Base-by-base conservation (phyloP, 1,284 basidiomycete species). In the Grifola frondosa region DNA sequence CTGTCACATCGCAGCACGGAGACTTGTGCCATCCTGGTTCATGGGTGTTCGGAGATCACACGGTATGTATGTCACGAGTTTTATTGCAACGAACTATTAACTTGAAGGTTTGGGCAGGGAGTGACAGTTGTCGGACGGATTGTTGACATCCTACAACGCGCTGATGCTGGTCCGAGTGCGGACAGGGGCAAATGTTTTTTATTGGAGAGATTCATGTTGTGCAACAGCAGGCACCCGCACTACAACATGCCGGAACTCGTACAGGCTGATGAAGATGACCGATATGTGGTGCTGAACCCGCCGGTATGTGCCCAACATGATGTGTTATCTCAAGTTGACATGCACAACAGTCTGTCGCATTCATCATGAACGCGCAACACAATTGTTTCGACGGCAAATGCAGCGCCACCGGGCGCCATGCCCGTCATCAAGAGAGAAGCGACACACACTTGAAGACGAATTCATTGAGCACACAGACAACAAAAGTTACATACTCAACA, bases 331-430 rank as follows among this genome's bases (percentile, higher is more conserved):
- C 16, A n/a, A 28, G 16, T 26, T 30, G n/a, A 31, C 9, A 9
- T 13, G 32, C 30, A 17, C 17, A 6, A 17, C 39, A 56, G 53
- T 24, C 42, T 33, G 26, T 56, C 16, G 24, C 36, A 17, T 56
- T 56, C 23, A 28, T 44, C 5, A 46, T 56, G 42, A 56, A 56
- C 34, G 49, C 45, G 7, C 53, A 56, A 30, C 53, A 56, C 21
- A 46, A 56, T 29, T 56, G 53, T 28, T 8, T 13, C 30, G n/a
- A 31, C 42, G 50, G 26, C 37, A 53, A 28, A 28, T 38, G 6
- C 16, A 30, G n/a, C 7, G 17, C 12, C 34, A 36, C 30, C 38
- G 5, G 39, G 17, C 6, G 30, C 22, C 8, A 24, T 30, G 13
- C 20, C 8, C 8, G 19, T 47, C 17, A n/a, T 30, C 48, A 56